A percentile compares a stretch with the other conserved stretches of the same genome.
phyloP scores from a whole-genome alignment of 768 basidiomycete genomes.

The Cyclocybe cylindracea region DNA sequence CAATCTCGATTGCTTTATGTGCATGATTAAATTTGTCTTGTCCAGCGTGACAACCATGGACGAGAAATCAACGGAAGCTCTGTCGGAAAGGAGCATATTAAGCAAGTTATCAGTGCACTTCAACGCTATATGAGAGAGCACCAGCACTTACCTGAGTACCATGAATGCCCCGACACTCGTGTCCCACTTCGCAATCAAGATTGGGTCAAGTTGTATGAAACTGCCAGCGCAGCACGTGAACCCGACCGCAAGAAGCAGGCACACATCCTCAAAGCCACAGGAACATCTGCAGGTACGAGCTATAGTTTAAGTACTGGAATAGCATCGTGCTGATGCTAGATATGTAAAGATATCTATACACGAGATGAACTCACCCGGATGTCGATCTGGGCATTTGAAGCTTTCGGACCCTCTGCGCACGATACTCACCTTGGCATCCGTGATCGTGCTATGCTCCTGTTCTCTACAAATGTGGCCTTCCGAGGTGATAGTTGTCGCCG shows the following conservation, averaged over 20 bases:
- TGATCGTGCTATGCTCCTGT: no score
- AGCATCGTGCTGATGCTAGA: no score
- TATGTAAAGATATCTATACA: no score
- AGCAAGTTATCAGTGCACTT: conserved; percentile 29
- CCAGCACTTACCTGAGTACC: conserved; percentile 19
- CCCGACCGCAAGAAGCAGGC: conserved; percentile 25
- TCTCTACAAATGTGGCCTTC: no score
- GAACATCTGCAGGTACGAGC: not conserved
- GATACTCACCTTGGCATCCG: no score
- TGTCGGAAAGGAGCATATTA: conserved; percentile 25
- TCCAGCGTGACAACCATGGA: conserved; percentile 13
- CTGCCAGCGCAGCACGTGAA: conserved; percentile 17
- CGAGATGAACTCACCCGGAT: no score
- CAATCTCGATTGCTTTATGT: not conserved
- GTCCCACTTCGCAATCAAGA: conserved; percentile 24
- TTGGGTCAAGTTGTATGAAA: not conserved
- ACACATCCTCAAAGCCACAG: conserved; percentile 17
- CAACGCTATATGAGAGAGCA: conserved; percentile 19
- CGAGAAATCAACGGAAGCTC: conserved; percentile 17
- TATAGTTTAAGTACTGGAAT: not conserved
- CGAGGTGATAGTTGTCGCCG: no score
- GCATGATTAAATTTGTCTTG: conserved; percentile 1
- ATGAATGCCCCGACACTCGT: conserved; percentile 22
- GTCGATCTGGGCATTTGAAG: no score
- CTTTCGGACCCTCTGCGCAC: no score